Evolutionary conservation across 179 eudicot genomes (phyloP).

Genomic region (Spinacia oleracea): DNA sequence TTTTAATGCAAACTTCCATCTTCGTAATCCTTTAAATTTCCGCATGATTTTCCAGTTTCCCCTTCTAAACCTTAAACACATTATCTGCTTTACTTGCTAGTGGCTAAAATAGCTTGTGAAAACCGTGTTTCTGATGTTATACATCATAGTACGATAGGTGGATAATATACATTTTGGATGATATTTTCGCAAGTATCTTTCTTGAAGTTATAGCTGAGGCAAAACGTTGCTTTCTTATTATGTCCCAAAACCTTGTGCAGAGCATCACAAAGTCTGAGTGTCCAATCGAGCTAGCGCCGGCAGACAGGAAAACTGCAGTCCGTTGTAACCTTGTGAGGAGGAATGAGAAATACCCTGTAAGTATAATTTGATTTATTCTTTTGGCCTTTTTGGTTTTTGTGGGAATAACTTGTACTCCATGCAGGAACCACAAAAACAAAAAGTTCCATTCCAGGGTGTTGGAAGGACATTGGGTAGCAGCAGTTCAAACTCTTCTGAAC

Average conservation of each 20-base stretch:
- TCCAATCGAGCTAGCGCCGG: conserved; percentile 60
- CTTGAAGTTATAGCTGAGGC: neutral
- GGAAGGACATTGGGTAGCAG: conserved; percentile 69
- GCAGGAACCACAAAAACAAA: conserved; percentile 52
- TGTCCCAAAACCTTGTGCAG: conserved; percentile 31
- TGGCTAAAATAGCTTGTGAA: neutral
- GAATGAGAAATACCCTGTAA: conserved; percentile 49
- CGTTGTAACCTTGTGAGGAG: conserved; percentile 45
- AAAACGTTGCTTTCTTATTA: conserved; percentile 8
- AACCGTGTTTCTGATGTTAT: neutral
- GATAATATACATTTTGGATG: neutral
- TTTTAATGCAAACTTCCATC: too few relatives aligned
- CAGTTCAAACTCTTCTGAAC: conserved; percentile 22
- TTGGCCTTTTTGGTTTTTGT: neutral
- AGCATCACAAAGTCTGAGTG: conserved; percentile 66
- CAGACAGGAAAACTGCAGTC: conserved; percentile 44
- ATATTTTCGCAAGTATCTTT: neutral
- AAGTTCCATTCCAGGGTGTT: conserved; percentile 53
- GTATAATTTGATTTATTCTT: conserved; percentile 17
- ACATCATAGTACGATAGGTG: neutral
- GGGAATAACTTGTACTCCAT: conserved; percentile 6
- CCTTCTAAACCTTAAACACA: neutral
- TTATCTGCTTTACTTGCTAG: neutral
- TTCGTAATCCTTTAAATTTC: neutral
- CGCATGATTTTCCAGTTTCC: neutral